These are phyloP conservation scores for Hirschioporus abietinus DNA, from an alignment of 768 basidiomycete genomes.

Conservation along the genomic window DNA sequence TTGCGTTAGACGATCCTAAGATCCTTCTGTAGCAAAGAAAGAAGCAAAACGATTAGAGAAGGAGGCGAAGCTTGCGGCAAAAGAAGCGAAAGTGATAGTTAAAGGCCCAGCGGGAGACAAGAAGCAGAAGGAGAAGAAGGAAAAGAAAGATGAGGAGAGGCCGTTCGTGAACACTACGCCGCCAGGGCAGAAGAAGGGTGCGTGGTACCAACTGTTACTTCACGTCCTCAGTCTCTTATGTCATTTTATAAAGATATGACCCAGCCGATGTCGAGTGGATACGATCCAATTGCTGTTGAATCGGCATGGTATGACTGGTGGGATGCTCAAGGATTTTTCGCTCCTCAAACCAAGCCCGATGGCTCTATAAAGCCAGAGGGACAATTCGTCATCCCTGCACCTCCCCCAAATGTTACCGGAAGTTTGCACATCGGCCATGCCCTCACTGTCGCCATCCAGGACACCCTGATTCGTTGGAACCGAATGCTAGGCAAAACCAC, in stretches of 20 bases:
- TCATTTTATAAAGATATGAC: slow-evolving; percentile 59
- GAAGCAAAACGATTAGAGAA: slow-evolving; percentile 80
- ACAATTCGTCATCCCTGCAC: slow-evolving; percentile 79
- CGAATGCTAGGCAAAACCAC: slow-evolving; percentile 94
- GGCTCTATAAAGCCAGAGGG: slow-evolving; percentile 59
- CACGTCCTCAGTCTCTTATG: background rate
- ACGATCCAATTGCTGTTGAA: slow-evolving; percentile 94
- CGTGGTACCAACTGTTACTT: slow-evolving; percentile 12
- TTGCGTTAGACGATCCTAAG: background rate
- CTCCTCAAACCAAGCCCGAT: slow-evolving; percentile 57
- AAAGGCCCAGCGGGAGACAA: slow-evolving; percentile 47
- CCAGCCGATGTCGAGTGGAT: slow-evolving; percentile 84
- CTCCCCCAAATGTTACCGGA: slow-evolving; percentile 97
- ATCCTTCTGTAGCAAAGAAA: slow-evolving; percentile 58
- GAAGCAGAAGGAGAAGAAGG: slow-evolving; percentile 70
- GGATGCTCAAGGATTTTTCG: slow-evolving; percentile 86
- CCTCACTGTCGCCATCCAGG: slow-evolving; percentile 87
- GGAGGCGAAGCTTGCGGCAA: slow-evolving; percentile 72
- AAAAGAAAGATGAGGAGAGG: slow-evolving; percentile 62
- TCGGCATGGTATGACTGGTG: slow-evolving; percentile 99
- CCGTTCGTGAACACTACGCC: slow-evolving; percentile 89
- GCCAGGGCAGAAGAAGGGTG: slow-evolving; percentile 92
- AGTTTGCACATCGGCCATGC: slow-evolving; percentile 94
- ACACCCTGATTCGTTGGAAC: slow-evolving; percentile 88
- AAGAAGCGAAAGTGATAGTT: slow-evolving; percentile 35